Evolutionary conservation across 768 basidiomycete species (phyloP).

Genomic region (Phaeotremella skinneri): DNA sequence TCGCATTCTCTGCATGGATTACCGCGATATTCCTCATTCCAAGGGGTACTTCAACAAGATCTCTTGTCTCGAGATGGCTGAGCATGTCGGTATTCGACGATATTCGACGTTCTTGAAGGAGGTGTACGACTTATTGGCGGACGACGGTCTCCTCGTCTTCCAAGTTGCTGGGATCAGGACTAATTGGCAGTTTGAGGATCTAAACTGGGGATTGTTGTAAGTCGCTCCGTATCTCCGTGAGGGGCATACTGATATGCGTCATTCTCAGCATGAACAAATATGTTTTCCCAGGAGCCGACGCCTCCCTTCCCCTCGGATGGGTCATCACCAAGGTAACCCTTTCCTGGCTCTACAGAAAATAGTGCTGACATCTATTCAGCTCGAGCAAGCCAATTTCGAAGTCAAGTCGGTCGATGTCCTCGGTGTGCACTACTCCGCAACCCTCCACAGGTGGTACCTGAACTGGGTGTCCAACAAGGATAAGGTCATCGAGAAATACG

Average conservation of each 20-base stretch:
- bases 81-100: constrained; percentile 95
- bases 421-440: constrained; percentile 95
- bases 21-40: constrained; percentile 77
- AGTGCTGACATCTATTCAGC: constrained; percentile 35
- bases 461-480: constrained; percentile 96
- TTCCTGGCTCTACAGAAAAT: background rate
- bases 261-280: constrained; percentile 59
- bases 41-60: constrained; percentile 85
- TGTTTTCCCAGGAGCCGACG: constrained; percentile 97
- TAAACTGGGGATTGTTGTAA: constrained; percentile 69
- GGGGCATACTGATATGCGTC: background rate
- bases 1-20: constrained; percentile 88
- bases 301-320: constrained; percentile 92
- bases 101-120: constrained; percentile 85
- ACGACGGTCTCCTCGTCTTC: constrained; percentile 89
- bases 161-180: constrained; percentile 97
- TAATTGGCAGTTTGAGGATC: constrained; percentile 96
- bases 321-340: constrained; percentile 68
- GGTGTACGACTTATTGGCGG: constrained; percentile 87
- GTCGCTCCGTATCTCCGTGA: constrained; percentile 10
- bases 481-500: constrained; percentile 81
- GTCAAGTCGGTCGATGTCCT: constrained; percentile 95
- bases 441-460: constrained; percentile 78
- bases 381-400: constrained; percentile 88
- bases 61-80: constrained; percentile 95